Percentiles rank a stretch among this genome's conserved stretches.
These are phyloP conservation scores for Didymella lethalis DNA, from an alignment of 2,329 filamentous ascomycete genomes.

Conservation along the genomic window DNA sequence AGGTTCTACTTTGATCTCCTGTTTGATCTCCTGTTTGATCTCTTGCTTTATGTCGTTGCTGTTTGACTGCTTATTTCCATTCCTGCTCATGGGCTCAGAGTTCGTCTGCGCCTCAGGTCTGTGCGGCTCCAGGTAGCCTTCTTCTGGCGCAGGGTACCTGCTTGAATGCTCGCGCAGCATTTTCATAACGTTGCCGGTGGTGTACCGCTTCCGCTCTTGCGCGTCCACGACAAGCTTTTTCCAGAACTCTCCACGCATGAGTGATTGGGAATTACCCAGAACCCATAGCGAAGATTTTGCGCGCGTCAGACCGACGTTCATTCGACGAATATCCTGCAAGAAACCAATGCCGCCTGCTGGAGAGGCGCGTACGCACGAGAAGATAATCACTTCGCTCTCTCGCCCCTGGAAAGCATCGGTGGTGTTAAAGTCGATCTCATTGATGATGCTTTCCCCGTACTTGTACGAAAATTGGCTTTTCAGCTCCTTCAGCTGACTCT, in stretches of 20 bases:
- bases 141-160: slow-evolving; percentile 47
- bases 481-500: slow-evolving; percentile 85
- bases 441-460: slow-evolving; percentile 78
- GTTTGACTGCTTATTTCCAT: slow-evolving; percentile 32
- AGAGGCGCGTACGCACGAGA: slow-evolving; percentile 94
- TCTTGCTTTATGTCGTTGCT: slow-evolving; percentile 25
- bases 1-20: slow-evolving; percentile 31
- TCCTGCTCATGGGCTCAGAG: slow-evolving; percentile 36
- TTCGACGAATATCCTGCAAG: slow-evolving; percentile 96
- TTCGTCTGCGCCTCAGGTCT: slow-evolving; percentile 33
- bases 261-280: slow-evolving; percentile 85
- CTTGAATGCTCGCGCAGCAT: slow-evolving; percentile 64
- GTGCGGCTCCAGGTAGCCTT: slow-evolving; percentile 33
- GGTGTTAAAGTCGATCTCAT: slow-evolving; percentile 94
- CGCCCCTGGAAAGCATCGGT: slow-evolving; percentile 98
- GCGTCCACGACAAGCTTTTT: slow-evolving; percentile 84
- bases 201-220: slow-evolving; percentile 76
- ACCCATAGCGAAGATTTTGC: slow-evolving; percentile 98
- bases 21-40: slow-evolving; percentile 29
- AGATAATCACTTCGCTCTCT: slow-evolving; percentile 98
- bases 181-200: slow-evolving; percentile 67
- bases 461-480: slow-evolving; percentile 74
- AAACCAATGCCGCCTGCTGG: slow-evolving; percentile 97
- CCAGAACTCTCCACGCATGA: slow-evolving; percentile 92
- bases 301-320: slow-evolving; percentile 98